phyloP scores from a whole-genome alignment of 768 basidiomycete genomes.

The Boletus pseudo-olivaceus region DNA sequence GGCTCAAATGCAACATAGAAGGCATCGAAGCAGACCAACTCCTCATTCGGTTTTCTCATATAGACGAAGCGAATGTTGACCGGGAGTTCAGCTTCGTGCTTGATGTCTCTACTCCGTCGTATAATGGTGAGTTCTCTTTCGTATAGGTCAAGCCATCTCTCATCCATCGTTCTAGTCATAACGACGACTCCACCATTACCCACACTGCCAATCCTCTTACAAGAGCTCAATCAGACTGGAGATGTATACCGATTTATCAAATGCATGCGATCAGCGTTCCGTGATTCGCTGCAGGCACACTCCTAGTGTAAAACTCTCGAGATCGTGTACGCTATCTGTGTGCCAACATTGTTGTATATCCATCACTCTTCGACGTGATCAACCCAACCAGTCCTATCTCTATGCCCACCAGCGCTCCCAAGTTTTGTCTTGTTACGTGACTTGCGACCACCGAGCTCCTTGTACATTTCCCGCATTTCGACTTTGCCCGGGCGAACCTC shows the following conservation, averaged over 20 bases:
- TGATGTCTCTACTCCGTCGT: conserved; percentile 60
- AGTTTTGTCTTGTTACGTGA: conserved; percentile 70
- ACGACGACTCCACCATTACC: conserved; percentile 73
- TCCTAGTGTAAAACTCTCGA: not conserved
- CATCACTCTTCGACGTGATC: conserved; percentile 31
- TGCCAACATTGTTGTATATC: not conserved
- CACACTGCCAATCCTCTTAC: conserved; percentile 62
- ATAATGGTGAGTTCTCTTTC: conserved; percentile 52
- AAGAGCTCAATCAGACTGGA: conserved; percentile 63
- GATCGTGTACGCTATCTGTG: not conserved
- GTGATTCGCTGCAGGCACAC: conserved; percentile 16
- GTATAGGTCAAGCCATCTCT: not conserved
- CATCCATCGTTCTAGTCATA: conserved; percentile 49
- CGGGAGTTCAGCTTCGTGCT: conserved; percentile 72
- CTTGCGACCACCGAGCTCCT: conserved; percentile 85
- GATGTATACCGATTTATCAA: conserved; percentile 74
- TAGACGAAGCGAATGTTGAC: conserved; percentile 56
- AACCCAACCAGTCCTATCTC: conserved; percentile 82
- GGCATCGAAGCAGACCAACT: conserved; percentile 72
- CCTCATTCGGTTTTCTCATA: conserved; percentile 64
- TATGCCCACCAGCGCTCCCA: conserved; percentile 54
- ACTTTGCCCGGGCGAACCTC: conserved; percentile 61
- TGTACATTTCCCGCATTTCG: conserved; percentile 91
- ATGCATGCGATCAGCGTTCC: conserved; percentile 56
- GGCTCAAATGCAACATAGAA: conserved; percentile 66